phyloP scores from a whole-genome alignment of 1,139 yeast species.

The Saccharomycopsis hybrid region DNA sequence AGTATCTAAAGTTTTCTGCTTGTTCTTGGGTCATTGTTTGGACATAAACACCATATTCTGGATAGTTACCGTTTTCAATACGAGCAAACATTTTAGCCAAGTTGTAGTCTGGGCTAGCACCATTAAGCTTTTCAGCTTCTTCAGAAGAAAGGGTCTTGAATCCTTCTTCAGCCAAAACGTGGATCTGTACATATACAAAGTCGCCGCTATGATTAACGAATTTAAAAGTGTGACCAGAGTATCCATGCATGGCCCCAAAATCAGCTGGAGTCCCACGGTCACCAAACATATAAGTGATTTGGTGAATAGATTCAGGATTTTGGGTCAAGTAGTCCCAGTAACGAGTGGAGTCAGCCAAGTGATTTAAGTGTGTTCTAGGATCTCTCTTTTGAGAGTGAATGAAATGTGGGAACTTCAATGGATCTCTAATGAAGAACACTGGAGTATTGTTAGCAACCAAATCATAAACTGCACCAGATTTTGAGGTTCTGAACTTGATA shows the following conservation, averaged over 20 bases:
- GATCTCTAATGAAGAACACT: slow-evolving; percentile 79
- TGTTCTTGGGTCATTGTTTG: slow-evolving; percentile 71
- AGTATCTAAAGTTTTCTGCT: slow-evolving; percentile 51
- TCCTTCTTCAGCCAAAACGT: slow-evolving; percentile 57
- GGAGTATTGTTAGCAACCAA: slow-evolving; percentile 91
- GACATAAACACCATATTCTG: slow-evolving; percentile 59
- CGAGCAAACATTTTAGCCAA: slow-evolving; percentile 51
- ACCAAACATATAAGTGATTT: slow-evolving; percentile 55
- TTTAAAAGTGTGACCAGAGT: slow-evolving; percentile 73
- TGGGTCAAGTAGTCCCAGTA: slow-evolving; percentile 65
- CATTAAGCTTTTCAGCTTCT: slow-evolving; percentile 51
- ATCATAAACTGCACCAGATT: slow-evolving; percentile 77
- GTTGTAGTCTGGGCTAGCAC: slow-evolving; percentile 57
- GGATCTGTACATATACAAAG: slow-evolving; percentile 63
- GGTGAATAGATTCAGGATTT: slow-evolving; percentile 61
- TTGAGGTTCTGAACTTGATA: slow-evolving; percentile 67
- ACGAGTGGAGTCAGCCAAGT: slow-evolving; percentile 40
- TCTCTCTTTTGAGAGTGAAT: slow-evolving; percentile 83
- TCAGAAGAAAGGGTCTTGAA: slow-evolving; percentile 49
- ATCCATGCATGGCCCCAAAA: slow-evolving; percentile 63
- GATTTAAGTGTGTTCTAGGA: slow-evolving; percentile 44
- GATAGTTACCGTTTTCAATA: slow-evolving; percentile 53
- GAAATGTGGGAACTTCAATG: slow-evolving; percentile 81
- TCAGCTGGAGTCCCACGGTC: slow-evolving; percentile 71
- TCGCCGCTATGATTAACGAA: slow-evolving; percentile 60